Conservation (phyloP, 225 moss, liverwort and hornwort species). For the Marchantia paleacea region DNA sequence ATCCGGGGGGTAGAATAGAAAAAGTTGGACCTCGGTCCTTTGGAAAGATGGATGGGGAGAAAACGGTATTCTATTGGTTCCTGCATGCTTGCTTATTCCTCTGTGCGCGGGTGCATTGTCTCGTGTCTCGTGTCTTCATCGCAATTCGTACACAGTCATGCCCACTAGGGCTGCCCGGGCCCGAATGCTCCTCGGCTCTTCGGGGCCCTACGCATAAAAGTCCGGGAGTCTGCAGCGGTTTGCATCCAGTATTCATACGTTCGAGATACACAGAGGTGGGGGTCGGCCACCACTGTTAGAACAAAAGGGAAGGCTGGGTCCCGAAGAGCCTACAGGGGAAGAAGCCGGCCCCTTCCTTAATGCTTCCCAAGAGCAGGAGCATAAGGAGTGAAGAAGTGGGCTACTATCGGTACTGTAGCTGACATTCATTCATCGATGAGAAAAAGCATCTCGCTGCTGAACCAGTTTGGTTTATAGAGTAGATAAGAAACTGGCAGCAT, state of each 20-base stretch:
- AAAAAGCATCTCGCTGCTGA: neutral
- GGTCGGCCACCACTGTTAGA: neutral
- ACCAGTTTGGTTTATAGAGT: neutral
- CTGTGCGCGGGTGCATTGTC: neutral
- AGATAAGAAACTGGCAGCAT: neutral
- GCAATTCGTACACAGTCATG: neutral
- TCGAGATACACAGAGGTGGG: neutral
- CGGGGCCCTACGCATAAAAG: neutral
- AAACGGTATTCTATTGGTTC: neutral
- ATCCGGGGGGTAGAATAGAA: no score
- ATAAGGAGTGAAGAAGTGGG: slow-evolving; percentile 1
- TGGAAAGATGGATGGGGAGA: neutral
- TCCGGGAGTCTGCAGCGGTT: neutral
- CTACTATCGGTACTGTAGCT: neutral
- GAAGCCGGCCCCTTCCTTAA: neutral
- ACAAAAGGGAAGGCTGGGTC: neutral
- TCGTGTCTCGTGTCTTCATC: neutral
- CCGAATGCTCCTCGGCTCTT: neutral
- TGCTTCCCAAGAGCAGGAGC: neutral
- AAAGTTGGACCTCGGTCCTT: no score
- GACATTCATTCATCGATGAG: neutral
- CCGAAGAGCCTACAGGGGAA: neutral
- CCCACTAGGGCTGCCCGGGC: neutral
- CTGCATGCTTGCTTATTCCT: neutral
- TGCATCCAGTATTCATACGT: neutral